phyloP scores from a whole-genome alignment of 768 basidiomycete genomes.

The Boletus pseudopeckii region DNA sequence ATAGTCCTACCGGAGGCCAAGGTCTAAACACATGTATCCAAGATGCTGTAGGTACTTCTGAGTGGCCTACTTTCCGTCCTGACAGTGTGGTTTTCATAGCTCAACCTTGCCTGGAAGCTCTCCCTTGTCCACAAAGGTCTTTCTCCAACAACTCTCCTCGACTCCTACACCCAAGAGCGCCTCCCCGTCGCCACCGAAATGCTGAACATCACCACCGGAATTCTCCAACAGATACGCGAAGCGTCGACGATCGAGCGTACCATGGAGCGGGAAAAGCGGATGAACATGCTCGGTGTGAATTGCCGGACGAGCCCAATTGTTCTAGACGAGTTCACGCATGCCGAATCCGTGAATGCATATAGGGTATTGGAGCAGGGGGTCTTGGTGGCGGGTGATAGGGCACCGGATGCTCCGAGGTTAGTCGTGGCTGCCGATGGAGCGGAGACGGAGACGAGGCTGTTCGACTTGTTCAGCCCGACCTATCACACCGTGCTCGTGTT shows the following conservation, averaged over 20 bases:
- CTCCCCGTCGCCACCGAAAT: constrained; percentile 44
- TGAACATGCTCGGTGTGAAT: constrained; percentile 34
- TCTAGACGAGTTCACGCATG: constrained; percentile 32
- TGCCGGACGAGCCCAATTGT: constrained; percentile 36
- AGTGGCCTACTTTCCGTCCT: neutral
- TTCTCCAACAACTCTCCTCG: constrained; percentile 35
- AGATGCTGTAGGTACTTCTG: constrained; percentile 33
- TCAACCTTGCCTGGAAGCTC: constrained; percentile 46
- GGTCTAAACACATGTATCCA: constrained; percentile 38
- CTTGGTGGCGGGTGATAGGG: constrained; percentile 43
- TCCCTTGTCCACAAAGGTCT: constrained; percentile 39
- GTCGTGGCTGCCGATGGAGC: constrained; percentile 3
- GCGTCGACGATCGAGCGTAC: neutral
- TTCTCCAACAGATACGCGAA: constrained; percentile 7
- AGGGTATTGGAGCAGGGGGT: constrained; percentile 20
- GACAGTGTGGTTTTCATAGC: constrained; percentile 18
- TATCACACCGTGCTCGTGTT: constrained; percentile 33
- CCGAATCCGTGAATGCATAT: constrained; percentile 10
- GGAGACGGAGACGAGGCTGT: constrained; percentile 12
- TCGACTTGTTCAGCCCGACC: constrained; percentile 20
- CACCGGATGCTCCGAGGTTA: constrained; percentile 41
- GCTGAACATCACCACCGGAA: constrained; percentile 38
- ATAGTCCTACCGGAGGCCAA: constrained; percentile 26
- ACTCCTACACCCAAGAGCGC: constrained; percentile 43
- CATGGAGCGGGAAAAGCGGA: neutral